Conservation (phyloP, 352 stramenopile genomes). For the Globisporangium mamillatum region DNA sequence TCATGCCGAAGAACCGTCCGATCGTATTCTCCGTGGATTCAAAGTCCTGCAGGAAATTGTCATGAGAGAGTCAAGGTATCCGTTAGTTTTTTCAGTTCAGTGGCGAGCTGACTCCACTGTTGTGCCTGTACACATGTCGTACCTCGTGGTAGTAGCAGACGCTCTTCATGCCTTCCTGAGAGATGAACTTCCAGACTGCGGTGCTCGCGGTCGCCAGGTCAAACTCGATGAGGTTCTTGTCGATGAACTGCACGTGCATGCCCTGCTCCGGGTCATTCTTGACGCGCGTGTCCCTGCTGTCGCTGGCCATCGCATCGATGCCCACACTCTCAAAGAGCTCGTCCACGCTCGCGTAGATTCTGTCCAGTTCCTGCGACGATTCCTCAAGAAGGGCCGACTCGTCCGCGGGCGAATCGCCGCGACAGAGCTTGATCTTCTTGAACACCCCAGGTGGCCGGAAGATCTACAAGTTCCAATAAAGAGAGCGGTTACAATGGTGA, state of each 20-base stretch:
- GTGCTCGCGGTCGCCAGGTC: not conserved
- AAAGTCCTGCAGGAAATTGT: not conserved
- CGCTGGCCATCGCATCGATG: not conserved
- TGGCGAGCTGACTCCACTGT: no score
- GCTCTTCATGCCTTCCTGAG: slow-evolving; percentile 9
- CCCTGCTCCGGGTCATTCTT: not conserved
- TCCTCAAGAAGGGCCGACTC: not conserved
- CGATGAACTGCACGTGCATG: slow-evolving; percentile 2
- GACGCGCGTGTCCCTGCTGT: slow-evolving; percentile 1
- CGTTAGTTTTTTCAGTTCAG: not conserved
- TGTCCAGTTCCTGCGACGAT: not conserved
- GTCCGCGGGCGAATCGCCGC: not conserved
- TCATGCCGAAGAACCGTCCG: slow-evolving; percentile 5
- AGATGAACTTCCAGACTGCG: slow-evolving; percentile 8
- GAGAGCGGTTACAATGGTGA: not conserved
- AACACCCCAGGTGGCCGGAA: not conserved
- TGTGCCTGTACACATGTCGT: no score
- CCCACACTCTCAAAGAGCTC: not conserved
- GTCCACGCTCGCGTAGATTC: not conserved
- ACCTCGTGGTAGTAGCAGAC: slow-evolving; percentile 11
- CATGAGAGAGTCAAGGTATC: no score
- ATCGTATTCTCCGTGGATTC: not conserved
- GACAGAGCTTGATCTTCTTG: slow-evolving; percentile 8
- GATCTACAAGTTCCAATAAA: not conserved
- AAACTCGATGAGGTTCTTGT: not conserved